Evolutionary conservation across 1,284 basidiomycete species (phyloP).

Genomic region (Naganishia sp.): DNA sequence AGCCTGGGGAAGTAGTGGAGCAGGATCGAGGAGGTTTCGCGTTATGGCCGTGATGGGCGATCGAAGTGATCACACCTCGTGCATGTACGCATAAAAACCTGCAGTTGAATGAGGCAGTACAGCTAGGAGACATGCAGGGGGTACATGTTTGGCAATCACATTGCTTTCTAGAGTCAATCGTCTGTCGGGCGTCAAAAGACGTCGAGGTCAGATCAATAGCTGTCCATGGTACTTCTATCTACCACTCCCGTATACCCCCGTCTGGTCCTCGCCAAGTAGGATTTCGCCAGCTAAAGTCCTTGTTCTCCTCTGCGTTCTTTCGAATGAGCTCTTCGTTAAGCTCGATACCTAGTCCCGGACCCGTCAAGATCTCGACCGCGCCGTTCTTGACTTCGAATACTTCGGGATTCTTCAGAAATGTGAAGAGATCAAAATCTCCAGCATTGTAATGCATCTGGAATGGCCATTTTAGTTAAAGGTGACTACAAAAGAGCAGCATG

Average conservation of each 20-base stretch:
- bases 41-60: too few species aligned
- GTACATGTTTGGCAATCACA: too few species aligned
- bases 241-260: constrained; percentile 34
- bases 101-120: too few species aligned
- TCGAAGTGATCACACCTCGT: too few species aligned
- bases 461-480: background rate
- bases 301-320: constrained; percentile 56
- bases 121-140: too few species aligned
- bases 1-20: too few species aligned
- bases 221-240: background rate
- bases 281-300: constrained; percentile 34
- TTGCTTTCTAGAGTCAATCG: too few species aligned
- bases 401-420: constrained; percentile 48
- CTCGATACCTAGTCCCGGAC: constrained; percentile 41
- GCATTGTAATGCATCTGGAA: constrained; percentile 72
- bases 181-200: too few species aligned
- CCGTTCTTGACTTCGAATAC: constrained; percentile 43
- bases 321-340: constrained; percentile 42
- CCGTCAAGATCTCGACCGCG: constrained; percentile 38
- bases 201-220: too few species aligned
- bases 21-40: too few species aligned
- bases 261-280: constrained; percentile 35
- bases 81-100: too few species aligned
- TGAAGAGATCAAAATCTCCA: constrained; percentile 67
- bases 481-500: background rate